Base-by-base conservation (phyloP, 306 rosid genomes). In the Fragaria nilgerrensis region DNA sequence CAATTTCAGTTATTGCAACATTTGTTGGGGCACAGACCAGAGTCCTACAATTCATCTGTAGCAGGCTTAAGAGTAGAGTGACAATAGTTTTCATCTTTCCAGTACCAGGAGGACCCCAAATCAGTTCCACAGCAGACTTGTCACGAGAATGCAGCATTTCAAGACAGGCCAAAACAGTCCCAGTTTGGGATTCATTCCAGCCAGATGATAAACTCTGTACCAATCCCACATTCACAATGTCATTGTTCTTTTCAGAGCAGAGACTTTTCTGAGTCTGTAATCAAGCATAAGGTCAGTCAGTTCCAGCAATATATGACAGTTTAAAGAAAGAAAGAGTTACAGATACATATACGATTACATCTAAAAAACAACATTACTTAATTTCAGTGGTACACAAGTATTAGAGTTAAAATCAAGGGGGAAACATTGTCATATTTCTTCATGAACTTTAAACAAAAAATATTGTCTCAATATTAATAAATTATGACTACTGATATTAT, bases 21-120 rank as follows among this genome's bases (percentile, higher is more conserved):
- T 93, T 90, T 25, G 96, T 93, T 13, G 98, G 96, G 25, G 98
- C 93, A 78, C 96, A 91, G 16, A 79, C 75, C 75, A 93, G 92
- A 20, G 88, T 83, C 74, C 88, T 90, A n/a, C 43, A 43, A 83
- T 83, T n/a, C 86, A 81, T 85, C 76, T 48, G 73, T 58, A 85
- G 58, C 20, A 89, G 82, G 29, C 82, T 52, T 9, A 78, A 74
- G 52, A 93, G 90, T 37, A 90, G 70, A 5, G 88, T 83, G 58
- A 84, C 82, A 3, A 70, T 71, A 50, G 93, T 86, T 82, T 86
- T 90, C 2, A 96, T 93, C 77, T 90, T 93, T 4, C 97, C 97
- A 0, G 97, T 93, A 75, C 97, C 94, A 4, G 97, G 96, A 3
- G 97, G 97, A 27, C 97, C 97, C 92, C 96, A 88, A 49, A 93